Base-by-base conservation (phyloP, 805 yeast genomes). In the Kuraishia piskuri region DNA sequence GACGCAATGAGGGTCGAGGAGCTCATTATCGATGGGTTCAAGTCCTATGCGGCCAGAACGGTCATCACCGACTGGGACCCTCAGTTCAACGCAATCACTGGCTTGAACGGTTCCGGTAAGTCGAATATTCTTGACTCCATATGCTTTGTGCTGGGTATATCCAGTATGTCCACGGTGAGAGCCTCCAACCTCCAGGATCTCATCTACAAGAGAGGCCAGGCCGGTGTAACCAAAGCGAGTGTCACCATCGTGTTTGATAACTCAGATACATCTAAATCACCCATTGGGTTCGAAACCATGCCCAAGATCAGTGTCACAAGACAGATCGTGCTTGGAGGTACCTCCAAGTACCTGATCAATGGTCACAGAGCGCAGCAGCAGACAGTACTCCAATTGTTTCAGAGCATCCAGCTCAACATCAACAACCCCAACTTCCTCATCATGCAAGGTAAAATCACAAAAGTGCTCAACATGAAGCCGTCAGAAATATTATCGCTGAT, bases 401-500 rank as follows among this genome's bases (percentile, higher is more conserved):
- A 92, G 67, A 86, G 95, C 19, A 96, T 95, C 22, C 99, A 94
- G 69, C 78, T 94, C 57, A 94, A 94, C 65, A 92, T 94, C 67
- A 94, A 94, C 68, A 94, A 92, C 65, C 99, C 99, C 31, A 94
- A 94, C 67, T 94, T 94, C 69, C 77, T 94, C 61, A 94, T 94
- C 63, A 94, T 95, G 99, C 99, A 94, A 70, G 99, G 99, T 56
- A 89, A 90, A 66, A 94, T 95, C 70, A 95, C 99, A 36, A 92
- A 94, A 67, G 97, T 94, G 58, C 77, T 94, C 62, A 94, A 94
- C 67, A 94, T 94, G 98, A 90, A 88, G 61, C 96, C 99, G 0
- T 73, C 82, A 1, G 98, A 94, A 67, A 88, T 92, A 46, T 70
- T 94, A 57, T 84, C 96, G 3, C 76, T 94, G 59, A 90, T 94